phyloP scores from a whole-genome alignment of 164 flowering plant genomes.

The Nelumbo lutea region DNA sequence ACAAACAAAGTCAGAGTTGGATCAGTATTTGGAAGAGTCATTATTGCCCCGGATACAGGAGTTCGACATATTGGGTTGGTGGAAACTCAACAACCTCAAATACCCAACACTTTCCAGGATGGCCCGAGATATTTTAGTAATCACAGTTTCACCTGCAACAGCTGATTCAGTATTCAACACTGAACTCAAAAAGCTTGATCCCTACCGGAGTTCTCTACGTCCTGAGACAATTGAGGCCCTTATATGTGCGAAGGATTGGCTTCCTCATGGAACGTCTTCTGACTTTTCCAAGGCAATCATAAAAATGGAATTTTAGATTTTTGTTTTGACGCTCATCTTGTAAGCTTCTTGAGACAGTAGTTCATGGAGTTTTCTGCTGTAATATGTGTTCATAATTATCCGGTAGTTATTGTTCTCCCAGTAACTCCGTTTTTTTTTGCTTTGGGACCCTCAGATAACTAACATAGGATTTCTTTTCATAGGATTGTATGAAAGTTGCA shows the following conservation, averaged over 20 bases:
- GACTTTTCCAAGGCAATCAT: constrained; percentile 20
- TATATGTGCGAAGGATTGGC: constrained; percentile 79
- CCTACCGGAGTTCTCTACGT: constrained; percentile 42
- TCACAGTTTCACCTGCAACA: constrained; percentile 47
- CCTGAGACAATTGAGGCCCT: constrained; percentile 66
- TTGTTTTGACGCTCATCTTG: neutral
- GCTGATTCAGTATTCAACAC: constrained; percentile 61
- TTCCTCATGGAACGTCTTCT: constrained; percentile 28
- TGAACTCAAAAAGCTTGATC: constrained; percentile 33
- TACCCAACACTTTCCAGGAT: constrained; percentile 63
- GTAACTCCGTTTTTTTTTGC: too few relatives aligned
- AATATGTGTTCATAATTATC: too few relatives aligned
- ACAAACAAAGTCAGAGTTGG: constrained; percentile 62
- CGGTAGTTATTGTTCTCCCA: too few relatives aligned
- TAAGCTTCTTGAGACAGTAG: neutral
- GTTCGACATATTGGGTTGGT: constrained; percentile 71
- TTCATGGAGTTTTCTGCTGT: neutral
- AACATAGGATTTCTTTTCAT: too few relatives aligned
- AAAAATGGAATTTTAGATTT: constrained; percentile 33
- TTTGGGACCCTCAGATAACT: too few relatives aligned
- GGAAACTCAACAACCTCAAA: constrained; percentile 49
- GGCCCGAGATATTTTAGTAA: constrained; percentile 64
- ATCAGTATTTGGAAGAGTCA: constrained; percentile 69
- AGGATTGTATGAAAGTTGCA: too few relatives aligned
- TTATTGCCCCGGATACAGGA: constrained; percentile 45